A percentile compares a stretch with the other conserved stretches of the same genome.
Conservation (phyloP, 2,329 filamentous ascomycete genomes). For the Fusarium palustre region DNA sequence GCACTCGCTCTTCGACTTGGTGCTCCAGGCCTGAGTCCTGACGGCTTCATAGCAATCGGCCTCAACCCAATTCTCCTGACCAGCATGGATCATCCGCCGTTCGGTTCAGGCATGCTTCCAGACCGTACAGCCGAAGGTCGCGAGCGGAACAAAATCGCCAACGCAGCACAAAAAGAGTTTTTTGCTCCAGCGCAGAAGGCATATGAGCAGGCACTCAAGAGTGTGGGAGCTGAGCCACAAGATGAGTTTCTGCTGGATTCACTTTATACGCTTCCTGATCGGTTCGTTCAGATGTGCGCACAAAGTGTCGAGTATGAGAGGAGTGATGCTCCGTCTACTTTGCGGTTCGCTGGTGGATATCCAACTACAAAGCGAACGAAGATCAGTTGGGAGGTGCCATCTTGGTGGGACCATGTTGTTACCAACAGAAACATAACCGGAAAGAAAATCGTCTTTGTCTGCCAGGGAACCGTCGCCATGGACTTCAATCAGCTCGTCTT, state of each 20-base stretch:
- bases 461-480: constrained; percentile 8
- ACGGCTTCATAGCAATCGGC: constrained; percentile 5
- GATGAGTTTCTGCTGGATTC: constrained; percentile 1
- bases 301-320: constrained; percentile 6
- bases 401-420: neutral
- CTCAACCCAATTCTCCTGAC: constrained; percentile 9
- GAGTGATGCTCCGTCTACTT: neutral
- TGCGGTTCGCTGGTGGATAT: constrained; percentile 7
- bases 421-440: neutral
- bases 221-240: neutral
- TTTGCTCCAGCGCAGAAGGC: neutral
- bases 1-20: neutral
- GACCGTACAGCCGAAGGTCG: neutral
- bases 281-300: neutral
- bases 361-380: neutral
- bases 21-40: neutral
- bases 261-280: neutral
- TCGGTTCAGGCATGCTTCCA: constrained; percentile 8
- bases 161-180: neutral
- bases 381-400: neutral
- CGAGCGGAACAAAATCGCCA: neutral
- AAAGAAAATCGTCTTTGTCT: constrained; percentile 6
- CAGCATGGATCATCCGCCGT: constrained; percentile 2
- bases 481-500: constrained; percentile 7
- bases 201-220: neutral